Conservation (phyloP, 148 eudicot genomes). For the Oxyria digyna region DNA sequence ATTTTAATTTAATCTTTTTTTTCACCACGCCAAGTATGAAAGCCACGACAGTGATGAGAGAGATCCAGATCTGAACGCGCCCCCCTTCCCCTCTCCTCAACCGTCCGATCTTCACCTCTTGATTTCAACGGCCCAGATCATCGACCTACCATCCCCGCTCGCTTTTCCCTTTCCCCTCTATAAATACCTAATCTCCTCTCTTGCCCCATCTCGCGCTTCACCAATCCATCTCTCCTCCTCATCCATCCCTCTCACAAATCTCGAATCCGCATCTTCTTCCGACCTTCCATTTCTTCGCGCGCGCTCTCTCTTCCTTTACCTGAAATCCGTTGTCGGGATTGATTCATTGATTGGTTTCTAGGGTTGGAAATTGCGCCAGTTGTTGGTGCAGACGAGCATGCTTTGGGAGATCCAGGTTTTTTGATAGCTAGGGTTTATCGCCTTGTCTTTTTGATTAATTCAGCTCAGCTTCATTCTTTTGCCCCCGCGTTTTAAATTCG, state of each 20-base stretch:
- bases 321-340: not conserved
- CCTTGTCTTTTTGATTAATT: not conserved
- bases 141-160: constrained; percentile 4
- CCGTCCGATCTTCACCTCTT: not conserved
- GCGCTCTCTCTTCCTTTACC: not conserved
- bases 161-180: not conserved
- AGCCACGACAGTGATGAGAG: not conserved
- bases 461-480: constrained; percentile 3
- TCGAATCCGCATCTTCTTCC: not conserved
- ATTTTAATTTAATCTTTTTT: too few species aligned
- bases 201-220: not conserved
- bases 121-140: not conserved
- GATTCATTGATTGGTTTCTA: too few species aligned
- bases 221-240: not conserved
- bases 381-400: not conserved
- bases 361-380: not conserved
- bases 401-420: constrained; percentile 8
- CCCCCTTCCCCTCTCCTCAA: not conserved
- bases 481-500: not conserved
- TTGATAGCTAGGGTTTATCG: not conserved
- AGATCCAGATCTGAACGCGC: constrained; percentile 3
- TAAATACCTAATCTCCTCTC: not conserved
- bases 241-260: not conserved
- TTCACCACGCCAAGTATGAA: constrained; percentile 1
- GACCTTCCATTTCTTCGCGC: not conserved